Evolutionary conservation across 108 stramenopile genomes (phyloP).

Genomic region (Aurantiochytrium sp.): DNA sequence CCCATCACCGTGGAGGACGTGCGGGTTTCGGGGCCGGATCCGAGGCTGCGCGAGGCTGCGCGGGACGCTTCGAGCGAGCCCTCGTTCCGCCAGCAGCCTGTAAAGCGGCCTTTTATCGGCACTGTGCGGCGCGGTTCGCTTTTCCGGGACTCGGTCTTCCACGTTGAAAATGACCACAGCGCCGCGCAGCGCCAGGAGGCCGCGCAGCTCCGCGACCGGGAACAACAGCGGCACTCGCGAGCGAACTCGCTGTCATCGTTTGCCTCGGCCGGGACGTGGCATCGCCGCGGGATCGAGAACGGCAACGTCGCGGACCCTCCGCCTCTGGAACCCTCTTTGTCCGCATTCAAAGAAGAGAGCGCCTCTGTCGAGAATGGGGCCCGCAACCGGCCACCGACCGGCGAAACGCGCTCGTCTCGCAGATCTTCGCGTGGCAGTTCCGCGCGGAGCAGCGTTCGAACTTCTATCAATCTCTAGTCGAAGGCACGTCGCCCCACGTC

Average conservation of each 20-base stretch:
- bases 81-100: not conserved
- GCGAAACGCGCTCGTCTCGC: not conserved
- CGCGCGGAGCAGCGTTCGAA: too few relatives aligned
- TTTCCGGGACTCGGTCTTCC: not conserved
- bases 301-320: too few relatives aligned
- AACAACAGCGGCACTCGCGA: not conserved
- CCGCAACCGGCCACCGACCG: not conserved
- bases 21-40: too few relatives aligned
- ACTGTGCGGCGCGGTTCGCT: not conserved
- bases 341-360: not conserved
- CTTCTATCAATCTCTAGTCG: too few relatives aligned
- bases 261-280: not conserved
- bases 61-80: not conserved
- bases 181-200: not conserved
- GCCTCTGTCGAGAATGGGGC: not conserved
- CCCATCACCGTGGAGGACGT: too few relatives aligned
- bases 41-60: not conserved
- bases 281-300: not conserved
- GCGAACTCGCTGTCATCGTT: conserved; percentile 7
- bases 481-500: too few relatives aligned
- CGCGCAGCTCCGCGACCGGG: not conserved
- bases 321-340: too few relatives aligned
- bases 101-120: conserved; percentile 6
- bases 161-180: conserved; percentile 4
- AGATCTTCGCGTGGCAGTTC: too few relatives aligned